A percentile compares a stretch with the other conserved stretches of the same genome.
Conservation (phyloP, 2,329 filamentous ascomycete genomes). For the Colletotrichum echinochloae region DNA sequence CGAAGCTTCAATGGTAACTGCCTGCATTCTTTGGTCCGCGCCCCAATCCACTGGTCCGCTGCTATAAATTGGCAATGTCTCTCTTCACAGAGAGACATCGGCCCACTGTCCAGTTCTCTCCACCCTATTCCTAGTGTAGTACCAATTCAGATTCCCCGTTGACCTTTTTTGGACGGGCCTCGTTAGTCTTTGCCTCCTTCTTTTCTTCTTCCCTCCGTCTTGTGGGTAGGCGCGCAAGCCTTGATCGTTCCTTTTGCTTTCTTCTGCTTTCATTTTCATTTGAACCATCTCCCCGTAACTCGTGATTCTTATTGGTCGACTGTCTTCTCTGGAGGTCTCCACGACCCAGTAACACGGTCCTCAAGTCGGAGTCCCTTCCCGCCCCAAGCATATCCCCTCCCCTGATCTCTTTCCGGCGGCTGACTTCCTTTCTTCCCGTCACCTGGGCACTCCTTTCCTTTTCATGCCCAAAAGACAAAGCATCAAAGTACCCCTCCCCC, state of each 20-base stretch:
- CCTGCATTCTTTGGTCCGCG: background rate
- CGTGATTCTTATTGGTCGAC: slow-evolving; percentile 5
- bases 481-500: background rate
- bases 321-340: slow-evolving; percentile 3
- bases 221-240: background rate
- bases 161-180: slow-evolving; percentile 5
- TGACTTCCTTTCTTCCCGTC: slow-evolving; percentile 1
- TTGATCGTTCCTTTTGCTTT: slow-evolving; percentile 22
- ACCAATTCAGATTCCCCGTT: slow-evolving; percentile 5
- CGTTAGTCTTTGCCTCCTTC: slow-evolving; percentile 13
- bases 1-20: background rate
- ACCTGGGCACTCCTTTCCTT: background rate
- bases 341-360: slow-evolving; percentile 9
- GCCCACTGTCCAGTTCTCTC: slow-evolving; percentile 16
- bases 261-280: slow-evolving; percentile 12
- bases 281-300: slow-evolving; percentile 1
- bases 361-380: slow-evolving; percentile 5
- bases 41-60: background rate
- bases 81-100: slow-evolving; percentile 30
- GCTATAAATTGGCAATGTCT: slow-evolving; percentile 26
- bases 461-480: background rate
- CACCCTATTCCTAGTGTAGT: background rate
- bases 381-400: background rate
- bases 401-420: background rate
- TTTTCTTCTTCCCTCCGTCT: background rate